Base-by-base conservation (phyloP, 495 filamentous ascomycete genomes). In the Elasticomyces elasticus region DNA sequence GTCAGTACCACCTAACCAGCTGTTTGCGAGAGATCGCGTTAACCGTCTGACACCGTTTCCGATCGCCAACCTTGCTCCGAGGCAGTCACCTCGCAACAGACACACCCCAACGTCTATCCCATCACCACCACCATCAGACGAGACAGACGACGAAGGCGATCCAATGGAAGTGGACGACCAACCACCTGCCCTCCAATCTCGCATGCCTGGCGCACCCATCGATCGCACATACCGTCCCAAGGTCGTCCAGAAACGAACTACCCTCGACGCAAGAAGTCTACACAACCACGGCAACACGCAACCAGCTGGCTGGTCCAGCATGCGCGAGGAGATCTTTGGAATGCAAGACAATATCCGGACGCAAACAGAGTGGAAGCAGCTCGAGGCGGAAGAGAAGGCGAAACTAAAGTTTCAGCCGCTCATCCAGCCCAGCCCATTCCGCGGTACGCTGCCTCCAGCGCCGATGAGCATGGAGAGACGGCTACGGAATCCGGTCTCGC, bases 401-500 rank as follows among this genome's bases (percentile, higher is more conserved):
- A 56, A 56, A 43, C 59, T 62, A 10, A 28, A 44, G 22, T 58
- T 44, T 28, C 42, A 58, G 45, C 59, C 54, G 6, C 50, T 54
- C 2, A 27, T 27, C 24, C 25, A 43, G 13, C 54, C 37, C 13
- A 47, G 10, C 20, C 59, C 59, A 2, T 62, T 62, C 30, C 59
- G 59, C 37, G 50, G 59, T 15, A 30, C 31, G 17, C 28, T 62
- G 11, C 59, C 59, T 1, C 54, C 22, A 12, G 59, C 59, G 11
- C 59, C 59, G 10, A 62, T 57, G 55, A 61, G 58, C 49, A 52
- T 58, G 54, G 59, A 58, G 27, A 45, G 59, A 19, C 26, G 37
- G 15, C 67, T 82, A 24, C 79, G 81, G 49, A 85, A 81, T 55
- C 82, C 80, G 13, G 68, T 75, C 3, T 78, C 73, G 47, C 69